Conservation (phyloP, 2,329 filamentous ascomycete genomes). For the Cladosporium colombiae region DNA sequence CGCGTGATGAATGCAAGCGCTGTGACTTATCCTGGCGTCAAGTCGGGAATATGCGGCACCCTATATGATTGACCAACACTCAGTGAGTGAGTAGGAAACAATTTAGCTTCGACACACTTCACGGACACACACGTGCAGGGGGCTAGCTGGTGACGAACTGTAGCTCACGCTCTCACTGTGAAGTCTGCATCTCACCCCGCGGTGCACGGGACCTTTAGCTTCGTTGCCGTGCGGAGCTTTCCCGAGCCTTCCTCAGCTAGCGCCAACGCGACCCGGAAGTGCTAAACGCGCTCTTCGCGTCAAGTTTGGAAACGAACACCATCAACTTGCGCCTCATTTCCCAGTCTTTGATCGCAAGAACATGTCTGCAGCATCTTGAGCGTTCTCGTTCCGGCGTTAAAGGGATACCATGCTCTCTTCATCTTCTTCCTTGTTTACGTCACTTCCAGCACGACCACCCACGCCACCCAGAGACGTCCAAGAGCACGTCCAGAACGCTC, state of each 20-base stretch:
- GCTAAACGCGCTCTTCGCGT: not conserved
- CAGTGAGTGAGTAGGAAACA: not conserved
- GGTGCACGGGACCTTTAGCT: not conserved
- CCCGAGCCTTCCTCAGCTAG: not conserved
- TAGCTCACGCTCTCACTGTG: not conserved
- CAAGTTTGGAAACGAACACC: conserved; percentile 2
- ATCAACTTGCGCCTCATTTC: conserved; percentile 16
- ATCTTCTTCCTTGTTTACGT: conserved; percentile 14
- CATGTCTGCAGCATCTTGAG: conserved; percentile 13
- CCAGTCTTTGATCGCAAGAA: not conserved
- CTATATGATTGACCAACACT: not conserved
- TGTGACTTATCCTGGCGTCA: not conserved
- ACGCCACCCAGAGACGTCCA: conserved; percentile 55
- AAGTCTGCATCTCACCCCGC: not conserved
- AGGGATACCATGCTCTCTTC: conserved; percentile 21
- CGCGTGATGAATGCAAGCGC: not conserved
- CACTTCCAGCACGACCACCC: conserved; percentile 54
- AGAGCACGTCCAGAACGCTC: conserved; percentile 41
- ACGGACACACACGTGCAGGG: not conserved
- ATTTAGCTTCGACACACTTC: not conserved
- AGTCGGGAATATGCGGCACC: not conserved
- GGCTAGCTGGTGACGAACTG: not conserved
- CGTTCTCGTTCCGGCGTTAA: conserved; percentile 3
- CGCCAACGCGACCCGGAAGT: not conserved
- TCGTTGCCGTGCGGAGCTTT: conserved; percentile 1